Base-by-base conservation (phyloP, 2,329 filamentous ascomycete genomes). In the Fusarium sp. region DNA sequence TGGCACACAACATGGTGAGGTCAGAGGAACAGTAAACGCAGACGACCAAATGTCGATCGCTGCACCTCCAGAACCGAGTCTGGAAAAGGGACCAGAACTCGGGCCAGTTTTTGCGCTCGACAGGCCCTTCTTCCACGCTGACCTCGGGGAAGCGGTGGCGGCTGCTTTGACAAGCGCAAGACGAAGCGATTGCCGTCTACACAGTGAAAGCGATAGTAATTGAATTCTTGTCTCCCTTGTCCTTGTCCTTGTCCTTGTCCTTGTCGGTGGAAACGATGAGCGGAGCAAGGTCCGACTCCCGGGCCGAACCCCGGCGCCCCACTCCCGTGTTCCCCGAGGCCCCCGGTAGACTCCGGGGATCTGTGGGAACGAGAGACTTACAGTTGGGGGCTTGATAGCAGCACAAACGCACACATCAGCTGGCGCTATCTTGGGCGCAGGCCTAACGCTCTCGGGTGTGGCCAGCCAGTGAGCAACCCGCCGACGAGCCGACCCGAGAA, bases 41-140 rank as follows among this genome's bases (percentile, higher is more conserved):
- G 15, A 17, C 17, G 19, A n/a, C 32, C 32, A 14, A 27, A n/a
- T 7, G n/a, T 27, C 35, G 4, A 2, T 9, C 8, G 49, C 6
- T 13, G 13, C 25, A 27, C 49, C 7, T n/a, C 44, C 5, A 15
- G n/a, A 17, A 0, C 36, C 21, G 10, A 48, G 13, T 9, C 7
- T 27, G 8, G 46, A 49, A 29, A 47, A 44, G 11, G 19, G 21
- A 5, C 46, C 50, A 38, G 23, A 25, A 4, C 53, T 7, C 53
- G 57, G 58, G 66, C 68, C 77, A 2, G 63, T 80, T 1, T 74
- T 70, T 25, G 77, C 76, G 1, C 73, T 79, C 14, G 78, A 82
- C 52, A 70, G 79, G 45, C 80, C 80, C 0, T 81, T 78, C 56
- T 82, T 82, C 70, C 80, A 83, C 43, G 57, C 78, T 4, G 79